phyloP scores from a whole-genome alignment of 1,284 basidiomycete species.

The Cryptococcus sp. region DNA sequence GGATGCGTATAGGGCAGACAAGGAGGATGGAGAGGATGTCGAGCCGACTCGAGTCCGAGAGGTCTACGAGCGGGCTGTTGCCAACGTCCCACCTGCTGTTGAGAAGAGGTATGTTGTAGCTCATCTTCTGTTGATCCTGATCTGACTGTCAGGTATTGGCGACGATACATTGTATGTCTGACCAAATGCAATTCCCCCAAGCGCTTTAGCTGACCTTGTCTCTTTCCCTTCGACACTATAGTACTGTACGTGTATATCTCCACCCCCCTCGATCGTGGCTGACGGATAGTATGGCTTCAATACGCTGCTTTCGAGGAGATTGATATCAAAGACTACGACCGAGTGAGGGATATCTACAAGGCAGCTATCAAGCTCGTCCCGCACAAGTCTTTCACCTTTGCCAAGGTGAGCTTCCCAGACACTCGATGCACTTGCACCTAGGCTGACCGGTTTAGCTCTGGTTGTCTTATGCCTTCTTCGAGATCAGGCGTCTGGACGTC shows the following conservation, averaged over 20 bases:
- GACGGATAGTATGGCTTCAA: slow-evolving; percentile 69
- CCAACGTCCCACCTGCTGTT: slow-evolving; percentile 77
- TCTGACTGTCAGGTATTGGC: slow-evolving; percentile 67
- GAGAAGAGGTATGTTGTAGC: slow-evolving; percentile 49
- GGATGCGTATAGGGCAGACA: slow-evolving; percentile 67
- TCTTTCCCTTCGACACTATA: slow-evolving; percentile 6
- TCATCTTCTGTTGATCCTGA: neutral
- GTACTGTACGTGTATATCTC: slow-evolving; percentile 21
- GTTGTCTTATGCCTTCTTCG: slow-evolving; percentile 86
- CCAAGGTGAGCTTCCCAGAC: slow-evolving; percentile 65
- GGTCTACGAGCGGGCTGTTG: slow-evolving; percentile 93
- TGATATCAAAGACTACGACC: slow-evolving; percentile 81
- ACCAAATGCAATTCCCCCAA: slow-evolving; percentile 6
- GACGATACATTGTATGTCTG: slow-evolving; percentile 79
- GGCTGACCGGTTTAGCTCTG: slow-evolving; percentile 53
- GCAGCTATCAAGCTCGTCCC: slow-evolving; percentile 84
- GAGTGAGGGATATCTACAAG: slow-evolving; percentile 86
- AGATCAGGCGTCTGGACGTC: slow-evolving; percentile 78
- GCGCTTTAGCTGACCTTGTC: slow-evolving; percentile 3
- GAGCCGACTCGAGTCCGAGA: slow-evolving; percentile 66
- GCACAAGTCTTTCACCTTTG: slow-evolving; percentile 95
- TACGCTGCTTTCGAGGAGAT: slow-evolving; percentile 98
- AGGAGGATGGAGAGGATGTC: slow-evolving; percentile 65
- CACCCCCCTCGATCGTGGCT: slow-evolving; percentile 1
- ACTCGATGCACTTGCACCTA: neutral